Percentiles rank a stretch among this genome's conserved stretches.
phyloP scores from a whole-genome alignment of 2,329 filamentous ascomycete species.

The Emericellopsis atlantica region DNA sequence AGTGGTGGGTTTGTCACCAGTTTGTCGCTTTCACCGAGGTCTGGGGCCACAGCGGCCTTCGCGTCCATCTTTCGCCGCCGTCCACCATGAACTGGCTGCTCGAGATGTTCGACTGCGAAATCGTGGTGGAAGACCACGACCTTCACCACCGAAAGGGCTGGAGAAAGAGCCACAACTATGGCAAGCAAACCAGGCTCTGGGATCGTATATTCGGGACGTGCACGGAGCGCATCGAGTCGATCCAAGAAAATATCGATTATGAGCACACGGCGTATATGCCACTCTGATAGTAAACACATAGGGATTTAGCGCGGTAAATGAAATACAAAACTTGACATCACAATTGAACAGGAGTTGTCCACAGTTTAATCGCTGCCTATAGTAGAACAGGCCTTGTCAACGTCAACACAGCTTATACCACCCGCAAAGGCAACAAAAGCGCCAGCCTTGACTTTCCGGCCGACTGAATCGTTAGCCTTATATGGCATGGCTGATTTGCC shows the following conservation, averaged over 20 bases:
- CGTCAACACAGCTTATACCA: too few species aligned
- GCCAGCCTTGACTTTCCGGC: too few species aligned
- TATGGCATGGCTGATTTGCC: too few species aligned
- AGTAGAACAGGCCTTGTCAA: too few species aligned
- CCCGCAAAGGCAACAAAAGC: too few species aligned
- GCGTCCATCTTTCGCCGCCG: conserved; percentile 19
- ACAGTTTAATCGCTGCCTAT: too few species aligned
- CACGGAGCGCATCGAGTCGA: conserved; percentile 20
- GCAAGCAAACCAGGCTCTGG: conserved; percentile 23
- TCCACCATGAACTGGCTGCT: conserved; percentile 20
- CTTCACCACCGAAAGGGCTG: conserved; percentile 25
- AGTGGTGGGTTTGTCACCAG: conserved; percentile 31
- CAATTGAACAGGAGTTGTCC: too few species aligned
- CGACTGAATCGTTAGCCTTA: too few species aligned
- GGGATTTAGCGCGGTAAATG: too few species aligned
- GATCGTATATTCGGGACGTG: conserved; percentile 21
- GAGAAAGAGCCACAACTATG: conserved; percentile 22
- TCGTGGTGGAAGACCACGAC: conserved; percentile 29
- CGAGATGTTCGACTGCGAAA: conserved; percentile 15
- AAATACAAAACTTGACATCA: too few species aligned
- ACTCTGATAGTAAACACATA: too few species aligned
- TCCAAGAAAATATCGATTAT: conserved; percentile 15
- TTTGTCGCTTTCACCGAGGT: conserved; percentile 27
- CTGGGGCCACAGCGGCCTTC: conserved; percentile 23
- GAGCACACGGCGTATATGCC: conserved; percentile 13